Base-by-base conservation (phyloP, 495 filamentous ascomycete species). In the Penicillium malachiteum region DNA sequence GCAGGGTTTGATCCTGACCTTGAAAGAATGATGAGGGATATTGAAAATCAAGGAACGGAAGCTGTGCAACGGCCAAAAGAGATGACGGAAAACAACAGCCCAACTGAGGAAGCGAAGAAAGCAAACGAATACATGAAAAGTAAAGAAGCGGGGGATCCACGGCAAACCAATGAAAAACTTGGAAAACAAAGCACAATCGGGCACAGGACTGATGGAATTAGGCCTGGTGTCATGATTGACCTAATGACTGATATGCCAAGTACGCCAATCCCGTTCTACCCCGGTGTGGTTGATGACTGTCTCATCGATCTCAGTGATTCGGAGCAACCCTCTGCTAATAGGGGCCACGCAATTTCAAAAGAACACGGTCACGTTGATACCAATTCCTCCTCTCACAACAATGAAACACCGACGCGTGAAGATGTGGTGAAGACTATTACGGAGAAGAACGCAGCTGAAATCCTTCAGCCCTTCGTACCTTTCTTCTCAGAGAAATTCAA, bases 301-400 rank as follows among this genome's bases (percentile, higher is more conserved):
- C 16, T 44, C 7, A 44, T 44, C 8, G 42, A 31, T 12, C 17
- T 44, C 1, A 44, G 42, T 13, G 42, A 31, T 12, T 10, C 14
- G 1, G 16, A 26, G 17, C 41, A 17, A 7, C 33, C 33, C 66
- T 62, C 53, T 69, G 70, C 55, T 43, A 63, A 5, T 18, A n/a
- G n/a, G n/a, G n/a, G n/a, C n/a, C n/a, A n/a, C n/a, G n/a, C n/a
- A n/a, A n/a, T n/a, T n/a, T n/a, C 48, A 10, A 39, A 34, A 7
- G 43, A 11, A 3, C n/a, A n/a, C n/a, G n/a, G n/a, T n/a, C n/a
- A n/a, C n/a, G n/a, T n/a, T n/a, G n/a, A n/a, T 34, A 34, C 33
- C 33, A 5, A 5, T 34, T 34, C 33, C 33, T 6, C 33, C 11
- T 11, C 33, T 34, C 33, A 34, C 33, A 34, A 34, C 33, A 11